Evolutionary conservation across 2,329 filamentous ascomycete species (phyloP), one percentile per base, ranked within the genome.

Genomic region (Ceratocystis papillata): DNA sequence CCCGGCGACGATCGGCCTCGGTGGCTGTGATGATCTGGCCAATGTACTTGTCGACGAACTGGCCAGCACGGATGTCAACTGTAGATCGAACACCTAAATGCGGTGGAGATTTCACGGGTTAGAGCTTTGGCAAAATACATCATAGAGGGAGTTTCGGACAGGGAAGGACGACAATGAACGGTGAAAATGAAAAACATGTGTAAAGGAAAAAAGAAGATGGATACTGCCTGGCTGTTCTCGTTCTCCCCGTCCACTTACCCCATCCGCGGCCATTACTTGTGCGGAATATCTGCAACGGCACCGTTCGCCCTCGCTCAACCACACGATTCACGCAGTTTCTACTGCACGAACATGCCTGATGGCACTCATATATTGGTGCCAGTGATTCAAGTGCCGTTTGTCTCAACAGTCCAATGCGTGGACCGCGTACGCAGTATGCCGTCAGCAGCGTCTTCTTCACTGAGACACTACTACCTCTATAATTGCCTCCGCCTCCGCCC

Each of bases 21-120:
- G 74, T 70, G 0, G 80, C 77, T 1, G 84, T 86, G 70, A 89
- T 85, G 66, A 88, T 78, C 73, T 88, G 85, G 12, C 90, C 89
- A 6, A 91, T 79, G 71, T 94, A 95, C 6, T 82, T 83, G 72
- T 93, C 90, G 50, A 95, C 83, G 71, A 91, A 94, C 70, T 92
- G 87, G 2, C 90, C 90, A 69, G 81, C 79, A 65, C 81, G 81
- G 1, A 95, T 81, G 22, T 84, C 78, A 2, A 86, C 78, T 3
- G 81, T 80, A 68, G 85, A 86, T 6, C 84, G 80, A 0, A 95
- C 82, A 41, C 86, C 83, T 85, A 57, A 53, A n/a, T 12, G 48
- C 8, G 3, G 20, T 10, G n/a, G 22, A 10, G 20, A 25, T 22
- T 10, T 25, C 8, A 5, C 20, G 20, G 3, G 48, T 53, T 53